phyloP scores from a whole-genome alignment of 2,329 filamentous ascomycete genomes.

The Aspergillus puulaauensis region DNA sequence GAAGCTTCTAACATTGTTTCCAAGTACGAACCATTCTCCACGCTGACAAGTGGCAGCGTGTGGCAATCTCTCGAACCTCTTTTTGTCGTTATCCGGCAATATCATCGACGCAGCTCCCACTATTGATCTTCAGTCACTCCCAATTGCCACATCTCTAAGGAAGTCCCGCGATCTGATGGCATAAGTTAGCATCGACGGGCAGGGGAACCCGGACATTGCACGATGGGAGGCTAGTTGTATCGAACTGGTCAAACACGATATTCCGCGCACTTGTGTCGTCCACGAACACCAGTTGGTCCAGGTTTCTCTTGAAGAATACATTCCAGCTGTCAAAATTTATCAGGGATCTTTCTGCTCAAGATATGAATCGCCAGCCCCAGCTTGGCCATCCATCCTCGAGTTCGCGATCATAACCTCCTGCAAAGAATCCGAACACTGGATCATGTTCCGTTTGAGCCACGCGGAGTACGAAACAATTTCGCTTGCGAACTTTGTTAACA shows the following conservation, averaged over 20 bases:
- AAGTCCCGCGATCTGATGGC: conserved; percentile 7
- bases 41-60: neutral
- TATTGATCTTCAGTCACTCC: conserved; percentile 3
- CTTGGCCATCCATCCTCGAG: conserved; percentile 5
- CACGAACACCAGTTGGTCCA: conserved; percentile 2
- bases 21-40: neutral
- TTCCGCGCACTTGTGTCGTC: neutral
- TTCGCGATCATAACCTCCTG: neutral
- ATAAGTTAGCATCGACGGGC: conserved; percentile 1
- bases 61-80: neutral
- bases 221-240: conserved; percentile 1
- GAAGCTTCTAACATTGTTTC: neutral
- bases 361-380: conserved; percentile 1
- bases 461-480: conserved; percentile 8
- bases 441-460: conserved; percentile 2
- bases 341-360: no score
- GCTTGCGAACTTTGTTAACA: conserved; percentile 5
- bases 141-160: neutral
- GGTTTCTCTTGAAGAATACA: neutral
- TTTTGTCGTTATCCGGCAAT: neutral
- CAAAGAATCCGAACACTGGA: neutral
- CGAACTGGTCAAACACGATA: conserved; percentile 3
- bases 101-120: conserved; percentile 1
- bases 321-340: neutral
- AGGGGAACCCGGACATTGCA: neutral